Base-by-base conservation (phyloP, 1,139 yeast genomes). In the Pichia sp. region DNA sequence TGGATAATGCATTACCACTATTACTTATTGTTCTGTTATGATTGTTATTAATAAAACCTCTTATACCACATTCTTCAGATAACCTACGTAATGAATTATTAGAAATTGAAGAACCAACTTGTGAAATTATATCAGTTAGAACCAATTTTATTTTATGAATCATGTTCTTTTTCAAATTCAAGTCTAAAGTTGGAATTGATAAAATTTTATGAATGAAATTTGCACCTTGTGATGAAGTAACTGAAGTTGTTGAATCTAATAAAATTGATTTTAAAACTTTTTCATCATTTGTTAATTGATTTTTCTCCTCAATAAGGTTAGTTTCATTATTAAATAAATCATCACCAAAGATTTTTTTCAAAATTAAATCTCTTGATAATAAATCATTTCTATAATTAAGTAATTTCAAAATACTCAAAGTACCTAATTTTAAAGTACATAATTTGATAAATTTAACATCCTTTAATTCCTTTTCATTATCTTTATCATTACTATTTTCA, bases 61-160 rank as follows among this genome's bases (percentile, higher is more conserved):
- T 62, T 49, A 91, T 73, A 9, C 98, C 98, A 58, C 90, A 95
- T 67, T 93, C 98, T 60, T 93, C 98, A 81, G 91, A 80, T 54
- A 93, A 73, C 59, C 96, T 81, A 66, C 88, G 87, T 69, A 89
- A 88, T 30, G 87, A 88, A 64, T 88, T 53, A 14, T 45, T 52
- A 14, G 48, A 42, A 29, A 49, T 44, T 10, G 19, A 18, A 8
- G 48, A 41, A 18, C 53, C 51, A 45, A 34, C 47, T 47, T 45
- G 49, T 6, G 39, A 19, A 16, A 34, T 45, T 5, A 52, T 46
- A 48, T 52, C 54, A 8, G 54, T 52, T 43, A 52, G 36, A 18
- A 52, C 51, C 25, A 52, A 44, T 33, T 50, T 52, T 1, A 52
- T 47, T 43, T 49, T 47, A 28, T 48, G 73, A 18, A 81, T 70